Conservation (phyloP, 164 flowering plant species). For the Aristolochia contorta region DNA sequence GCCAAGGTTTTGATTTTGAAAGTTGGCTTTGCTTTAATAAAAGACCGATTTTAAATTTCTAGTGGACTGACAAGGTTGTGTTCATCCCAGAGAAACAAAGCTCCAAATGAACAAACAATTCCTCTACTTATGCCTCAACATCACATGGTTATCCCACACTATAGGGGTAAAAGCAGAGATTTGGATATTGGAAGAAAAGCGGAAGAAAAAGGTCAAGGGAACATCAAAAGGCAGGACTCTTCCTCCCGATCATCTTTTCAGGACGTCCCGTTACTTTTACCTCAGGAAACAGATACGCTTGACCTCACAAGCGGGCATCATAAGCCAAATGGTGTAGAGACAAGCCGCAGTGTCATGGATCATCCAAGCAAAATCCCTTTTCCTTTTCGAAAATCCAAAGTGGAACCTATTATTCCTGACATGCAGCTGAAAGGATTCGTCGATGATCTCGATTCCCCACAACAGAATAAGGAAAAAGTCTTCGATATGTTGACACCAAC, state of each 20-base stretch:
- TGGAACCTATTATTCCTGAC: conserved; percentile 35
- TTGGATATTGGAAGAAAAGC: conserved; percentile 28
- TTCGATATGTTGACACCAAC: conserved; percentile 21
- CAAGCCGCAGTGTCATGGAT: not conserved
- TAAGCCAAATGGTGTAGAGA: conserved; percentile 30
- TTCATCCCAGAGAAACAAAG: conserved; percentile 79
- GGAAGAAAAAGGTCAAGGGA: conserved; percentile 20
- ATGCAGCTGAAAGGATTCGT: conserved; percentile 63
- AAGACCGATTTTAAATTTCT: not conserved
- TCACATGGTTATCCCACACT: conserved; percentile 99
- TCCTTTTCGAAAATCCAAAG: conserved; percentile 53
- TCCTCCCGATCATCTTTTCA: conserved; percentile 57
- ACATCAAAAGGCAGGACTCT: conserved; percentile 45
- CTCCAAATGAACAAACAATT: conserved; percentile 87
- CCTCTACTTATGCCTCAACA: conserved; percentile 98
- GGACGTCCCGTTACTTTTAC: conserved; percentile 89
- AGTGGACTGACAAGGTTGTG: conserved; percentile 4
- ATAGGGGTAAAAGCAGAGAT: conserved; percentile 54
- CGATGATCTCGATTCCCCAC: conserved; percentile 36
- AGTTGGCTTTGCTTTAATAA: not conserved
- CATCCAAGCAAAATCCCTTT: conserved; percentile 31
- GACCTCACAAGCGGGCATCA: conserved; percentile 28
- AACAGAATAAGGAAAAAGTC: conserved; percentile 22
- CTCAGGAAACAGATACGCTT: conserved; percentile 60
- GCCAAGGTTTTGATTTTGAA: conserved; percentile 57